Evolutionary conservation across 148 eudicot genomes (phyloP).

Genomic region (Drosera capensis): DNA sequence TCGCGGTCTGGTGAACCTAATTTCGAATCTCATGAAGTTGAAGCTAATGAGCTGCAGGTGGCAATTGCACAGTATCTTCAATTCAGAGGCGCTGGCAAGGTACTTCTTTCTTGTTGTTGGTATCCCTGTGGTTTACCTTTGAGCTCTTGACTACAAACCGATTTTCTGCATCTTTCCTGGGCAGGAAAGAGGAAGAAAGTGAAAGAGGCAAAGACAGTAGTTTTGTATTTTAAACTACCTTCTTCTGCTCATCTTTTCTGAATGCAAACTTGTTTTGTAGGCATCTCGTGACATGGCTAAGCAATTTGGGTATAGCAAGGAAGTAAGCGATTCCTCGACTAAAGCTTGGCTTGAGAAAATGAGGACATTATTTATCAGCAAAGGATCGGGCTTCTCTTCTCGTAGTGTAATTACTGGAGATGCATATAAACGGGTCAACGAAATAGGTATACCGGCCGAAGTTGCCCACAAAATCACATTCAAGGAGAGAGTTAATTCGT

Average conservation of each 20-base stretch:
- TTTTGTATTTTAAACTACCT: conserved; percentile 3
- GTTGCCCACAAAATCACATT: conserved; percentile 79
- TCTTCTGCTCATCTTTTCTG: neutral
- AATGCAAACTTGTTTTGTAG: conserved; percentile 12
- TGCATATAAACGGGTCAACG: conserved; percentile 61
- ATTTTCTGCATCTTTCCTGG: no score
- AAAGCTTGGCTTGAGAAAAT: conserved; percentile 96
- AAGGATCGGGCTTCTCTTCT: conserved; percentile 94
- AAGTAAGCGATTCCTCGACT: conserved; percentile 37
- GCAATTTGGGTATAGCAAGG: conserved; percentile 49
- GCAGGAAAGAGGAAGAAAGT: no score
- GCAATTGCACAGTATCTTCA: conserved; percentile 73
- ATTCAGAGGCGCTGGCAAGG: conserved; percentile 80
- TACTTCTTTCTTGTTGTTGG: conserved; percentile 11
- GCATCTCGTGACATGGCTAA: conserved; percentile 68
- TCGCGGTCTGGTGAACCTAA: conserved; percentile 81
- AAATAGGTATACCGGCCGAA: conserved; percentile 80
- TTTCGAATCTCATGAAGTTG: conserved; percentile 82
- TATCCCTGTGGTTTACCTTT: neutral
- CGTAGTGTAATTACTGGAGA: conserved; percentile 93
- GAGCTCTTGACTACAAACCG: neutral
- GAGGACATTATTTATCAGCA: conserved; percentile 80
- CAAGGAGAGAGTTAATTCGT: conserved; percentile 68
- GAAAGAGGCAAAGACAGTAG: no score
- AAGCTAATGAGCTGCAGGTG: conserved; percentile 72